Evolutionary conservation across 2,329 filamentous ascomycete species (phyloP).

Genomic region (Sphaerulina vaccinii): DNA sequence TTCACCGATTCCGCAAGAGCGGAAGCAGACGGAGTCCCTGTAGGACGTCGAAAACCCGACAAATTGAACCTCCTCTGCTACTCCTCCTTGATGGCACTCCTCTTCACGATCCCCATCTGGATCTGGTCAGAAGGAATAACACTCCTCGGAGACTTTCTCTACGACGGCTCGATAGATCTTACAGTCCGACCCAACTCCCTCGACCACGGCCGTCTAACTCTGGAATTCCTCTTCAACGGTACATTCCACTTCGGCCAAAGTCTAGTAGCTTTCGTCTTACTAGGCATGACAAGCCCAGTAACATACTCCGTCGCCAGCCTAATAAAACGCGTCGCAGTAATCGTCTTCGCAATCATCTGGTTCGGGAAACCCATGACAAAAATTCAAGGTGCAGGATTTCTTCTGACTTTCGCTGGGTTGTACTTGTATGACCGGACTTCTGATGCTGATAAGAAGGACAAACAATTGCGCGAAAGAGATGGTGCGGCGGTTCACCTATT

Average conservation of each 20-base stretch:
- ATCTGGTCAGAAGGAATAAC: constrained; percentile 82
- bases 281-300: constrained; percentile 92
- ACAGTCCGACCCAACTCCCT: constrained; percentile 73
- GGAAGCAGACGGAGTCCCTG: constrained; percentile 68
- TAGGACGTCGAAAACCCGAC: constrained; percentile 76
- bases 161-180: constrained; percentile 75
- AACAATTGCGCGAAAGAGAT: constrained; percentile 64
- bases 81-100: constrained; percentile 88
- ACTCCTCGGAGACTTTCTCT: constrained; percentile 73
- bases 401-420: constrained; percentile 83
- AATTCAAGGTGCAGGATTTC: constrained; percentile 80
- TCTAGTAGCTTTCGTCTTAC: constrained; percentile 86
- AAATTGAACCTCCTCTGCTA: constrained; percentile 97
- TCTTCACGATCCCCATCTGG: constrained; percentile 89
- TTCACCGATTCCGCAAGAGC: constrained; percentile 91
- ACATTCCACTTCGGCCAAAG: constrained; percentile 96
- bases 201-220: constrained; percentile 58
- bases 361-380: constrained; percentile 86
- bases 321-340: constrained; percentile 97
- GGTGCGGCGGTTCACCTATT: constrained; percentile 64
- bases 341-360: constrained; percentile 92
- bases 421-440: constrained; percentile 95
- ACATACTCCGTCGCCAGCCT: constrained; percentile 95
- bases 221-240: constrained; percentile 98
- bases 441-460: constrained; percentile 83